Evolutionary conservation across 176 grass and related monocot genomes (phyloP).

Genomic region (Microstegium vimineum): DNA sequence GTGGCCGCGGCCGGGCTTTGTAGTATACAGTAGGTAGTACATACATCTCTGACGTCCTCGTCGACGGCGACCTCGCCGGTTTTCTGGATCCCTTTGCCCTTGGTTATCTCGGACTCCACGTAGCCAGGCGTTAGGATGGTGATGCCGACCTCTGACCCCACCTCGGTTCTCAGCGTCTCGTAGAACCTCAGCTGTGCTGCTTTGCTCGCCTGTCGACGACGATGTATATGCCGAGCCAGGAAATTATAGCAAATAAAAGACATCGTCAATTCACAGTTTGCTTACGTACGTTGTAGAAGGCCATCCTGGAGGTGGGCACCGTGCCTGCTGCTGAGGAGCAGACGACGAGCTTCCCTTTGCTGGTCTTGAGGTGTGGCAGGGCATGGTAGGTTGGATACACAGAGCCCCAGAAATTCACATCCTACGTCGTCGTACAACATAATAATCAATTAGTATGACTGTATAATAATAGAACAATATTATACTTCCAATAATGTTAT

Average conservation of each 20-base stretch:
- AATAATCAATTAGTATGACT: too few species aligned
- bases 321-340: slow-evolving; percentile 35
- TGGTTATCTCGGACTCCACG: slow-evolving; percentile 54
- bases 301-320: slow-evolving; percentile 27
- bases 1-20: too few species aligned
- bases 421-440: too few species aligned
- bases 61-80: slow-evolving; percentile 35
- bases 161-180: slow-evolving; percentile 44
- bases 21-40: too few species aligned
- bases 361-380: slow-evolving; percentile 55
- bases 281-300: slow-evolving; percentile 67
- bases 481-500: too few species aligned
- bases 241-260: background rate
- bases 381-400: slow-evolving; percentile 66
- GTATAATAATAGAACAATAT: too few species aligned
- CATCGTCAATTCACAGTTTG: too few species aligned
- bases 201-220: slow-evolving; percentile 46
- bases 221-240: background rate
- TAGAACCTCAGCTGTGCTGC: slow-evolving; percentile 51
- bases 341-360: slow-evolving; percentile 52
- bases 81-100: slow-evolving; percentile 44
- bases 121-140: slow-evolving; percentile 42
- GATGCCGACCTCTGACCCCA: slow-evolving; percentile 40
- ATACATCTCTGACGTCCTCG: slow-evolving; percentile 42
- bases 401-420: slow-evolving; percentile 71